Conservation (phyloP, 1,139 yeast species). For the Blastobotrys malaysiensis region DNA sequence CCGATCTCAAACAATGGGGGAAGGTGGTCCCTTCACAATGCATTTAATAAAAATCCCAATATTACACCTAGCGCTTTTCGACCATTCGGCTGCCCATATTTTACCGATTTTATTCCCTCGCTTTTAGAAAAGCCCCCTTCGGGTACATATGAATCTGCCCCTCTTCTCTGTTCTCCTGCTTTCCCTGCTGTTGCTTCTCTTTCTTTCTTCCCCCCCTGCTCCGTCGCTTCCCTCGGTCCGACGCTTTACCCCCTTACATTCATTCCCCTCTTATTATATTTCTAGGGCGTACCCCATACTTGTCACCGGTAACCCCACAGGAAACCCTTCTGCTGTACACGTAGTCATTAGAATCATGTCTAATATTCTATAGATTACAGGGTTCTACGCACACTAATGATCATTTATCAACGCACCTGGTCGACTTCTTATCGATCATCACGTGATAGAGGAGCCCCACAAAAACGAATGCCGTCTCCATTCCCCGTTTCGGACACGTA, state of each 20-base stretch:
- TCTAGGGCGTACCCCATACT: neutral
- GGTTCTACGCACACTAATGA: neutral
- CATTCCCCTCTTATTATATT: neutral
- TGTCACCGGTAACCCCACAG: too few species aligned
- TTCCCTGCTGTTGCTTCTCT: neutral
- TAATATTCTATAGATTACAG: too few species aligned
- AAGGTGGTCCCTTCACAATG: neutral
- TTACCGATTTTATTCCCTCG: too few species aligned
- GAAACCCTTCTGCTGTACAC: too few species aligned
- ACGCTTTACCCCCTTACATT: neutral
- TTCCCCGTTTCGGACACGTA: neutral
- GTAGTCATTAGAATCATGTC: too few species aligned
- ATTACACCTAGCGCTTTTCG: too few species aligned
- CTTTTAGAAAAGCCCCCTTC: too few species aligned
- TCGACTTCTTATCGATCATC: neutral
- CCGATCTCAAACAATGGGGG: neutral
- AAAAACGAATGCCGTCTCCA: neutral
- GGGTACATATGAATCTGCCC: too few species aligned
- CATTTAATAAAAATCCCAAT: neutral
- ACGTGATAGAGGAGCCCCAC: neutral
- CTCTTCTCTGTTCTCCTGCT: too few species aligned
- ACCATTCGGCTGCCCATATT: too few species aligned
- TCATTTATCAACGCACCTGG: neutral
- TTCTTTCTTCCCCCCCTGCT: neutral
- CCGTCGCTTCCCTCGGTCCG: neutral